Evolutionary conservation across 164 flowering plant species (phyloP), one percentile per base, ranked within the genome.

Genomic region (Magnolia officinalis): DNA sequence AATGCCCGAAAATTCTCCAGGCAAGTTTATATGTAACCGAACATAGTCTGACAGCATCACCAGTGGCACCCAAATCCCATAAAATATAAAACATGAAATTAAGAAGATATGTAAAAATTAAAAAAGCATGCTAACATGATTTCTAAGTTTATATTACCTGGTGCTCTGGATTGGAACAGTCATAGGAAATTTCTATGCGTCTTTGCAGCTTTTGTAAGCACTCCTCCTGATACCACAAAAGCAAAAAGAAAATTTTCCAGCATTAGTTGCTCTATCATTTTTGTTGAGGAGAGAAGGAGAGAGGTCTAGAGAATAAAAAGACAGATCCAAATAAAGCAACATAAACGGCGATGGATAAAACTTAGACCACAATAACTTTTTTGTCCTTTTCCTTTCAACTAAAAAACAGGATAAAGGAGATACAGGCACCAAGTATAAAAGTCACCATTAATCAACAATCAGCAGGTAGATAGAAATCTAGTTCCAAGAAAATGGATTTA

Each of bases 121-220:
- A 11, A 55, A 13, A 19, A 68, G 50, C 71, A 24, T 16, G 26
- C 18, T 55, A 55, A 11, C 13, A 16, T 55, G 67, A 21, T 21
- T 64, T 64, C 67, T 18, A 14, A 68, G 23, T 13, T 26, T 26
- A 68, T 7, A 29, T 4, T 82, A 96, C 99, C 98, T 89, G 99
- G 78, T 96, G 98, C 70, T 91, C 95, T 70, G 84, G 87, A 72
- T 82, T 82, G 69, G 91, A 90, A 87, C 94, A 85, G 80, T 96
- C 97, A 85, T 96, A 94, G 26, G 89, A 51, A 84, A 92, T 86
- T 78, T 94, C 97, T 75, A 96, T 87, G 13, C 99, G 92, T 72
- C 76, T 86, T 85, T 92, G 98, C 71, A 94, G 89, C 83, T 86
- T 89, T 78, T 76, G 92, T 83, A 96, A 86, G 85, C 97, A 87